Evolutionary conservation across 2,329 filamentous ascomycete species (phyloP), one percentile per base, ranked within the genome.

Genomic region (Claviceps cyperi): DNA sequence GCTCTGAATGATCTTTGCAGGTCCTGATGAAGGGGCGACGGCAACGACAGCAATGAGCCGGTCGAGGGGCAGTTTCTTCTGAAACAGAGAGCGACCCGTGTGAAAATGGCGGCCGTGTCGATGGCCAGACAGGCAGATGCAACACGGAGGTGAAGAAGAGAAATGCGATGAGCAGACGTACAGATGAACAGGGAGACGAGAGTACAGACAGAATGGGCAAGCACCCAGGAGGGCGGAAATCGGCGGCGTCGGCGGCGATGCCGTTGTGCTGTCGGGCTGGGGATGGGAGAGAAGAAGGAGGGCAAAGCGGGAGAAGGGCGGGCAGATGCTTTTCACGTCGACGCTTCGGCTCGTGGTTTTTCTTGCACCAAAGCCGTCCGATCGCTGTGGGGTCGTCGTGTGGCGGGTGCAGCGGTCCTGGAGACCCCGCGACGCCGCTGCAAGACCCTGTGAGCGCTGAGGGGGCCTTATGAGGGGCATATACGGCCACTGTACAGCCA

Each of bases 241-340:
- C 51, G 55, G 55, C 55, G 55, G 56, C 53, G 53, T 58, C 58
- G 56, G 55, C 52, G 53, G 52, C 57, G 56, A 56, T 59, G 56
- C 57, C 56, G 56, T 59, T 54, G 56, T 54, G 57, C 53, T 56
- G 56, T 58, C 55, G 54, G 56, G 57, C 56, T 55, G 53, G 55
- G 55, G 54, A 52, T 57, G 55, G 55, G 52, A 32, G 28, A 55
- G 55, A 54, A 57, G 57, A 53, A 55, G 54, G 50, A 52, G 56
- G 58, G 54, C 53, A 41, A 22, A 22, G 39, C 39, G 56, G 48
- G 50, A 54, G 52, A 54, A 40, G 39, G 37, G 52, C 15, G 50
- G 53, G 53, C 53, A 47, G 58, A 64, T 59, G 58, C 58, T 50
- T 50, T 46, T 49, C 38, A 36, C 32, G 49, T 49, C 48, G 50